Evolutionary conservation across 1,139 yeast species (phyloP), one percentile per base, ranked within the genome.

Genomic region (Suhomyces anneliseae): DNA sequence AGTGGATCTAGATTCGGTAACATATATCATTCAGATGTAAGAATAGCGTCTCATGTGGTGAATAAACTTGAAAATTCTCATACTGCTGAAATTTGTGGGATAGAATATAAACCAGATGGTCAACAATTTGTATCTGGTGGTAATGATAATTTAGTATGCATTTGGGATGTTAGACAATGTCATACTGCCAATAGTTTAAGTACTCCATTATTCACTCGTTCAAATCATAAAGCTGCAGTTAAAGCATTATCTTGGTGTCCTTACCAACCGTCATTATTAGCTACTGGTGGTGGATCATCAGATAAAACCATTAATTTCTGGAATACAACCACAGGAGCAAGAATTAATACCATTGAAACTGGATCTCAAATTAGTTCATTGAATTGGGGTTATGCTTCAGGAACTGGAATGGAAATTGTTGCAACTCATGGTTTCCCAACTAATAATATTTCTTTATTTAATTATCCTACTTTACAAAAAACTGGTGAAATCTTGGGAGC

Each of bases 201-300:
- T 47, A 42, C 49, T 8, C 97, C 99, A 6, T 76, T 85, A 52
- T 89, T 85, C 64, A 73, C 86, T 19, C 89, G 90, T 62, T 80
- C 86, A 24, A 82, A 82, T 50, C 99, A 93, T 66, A 85, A 81
- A 38, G 97, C 98, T 0, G 99, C 99, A 0, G 97, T 93, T 12
- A 95, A 95, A 67, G 98, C 99, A 1, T 69, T 95, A 46, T 84
- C 95, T 12, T 95, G 97, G 97, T 89, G 96, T 62, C 99, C 98
- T 0, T 86, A 86, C 66, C 95, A 90, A 57, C 71, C 75, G 33
- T 87, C 88, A 53, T 68, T 93, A 45, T 74, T 95, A 45, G 97
- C 98, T 8, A 87, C 97, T 3, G 99, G 99, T 8, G 99, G 99
- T 44, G 99, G 99, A 19, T 85, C 96, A 10, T 82, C 89, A 32